Percentiles rank a stretch among this genome's conserved stretches.
Conservation (phyloP, 2,329 filamentous ascomycete genomes). For the Elsinoe batatas region DNA sequence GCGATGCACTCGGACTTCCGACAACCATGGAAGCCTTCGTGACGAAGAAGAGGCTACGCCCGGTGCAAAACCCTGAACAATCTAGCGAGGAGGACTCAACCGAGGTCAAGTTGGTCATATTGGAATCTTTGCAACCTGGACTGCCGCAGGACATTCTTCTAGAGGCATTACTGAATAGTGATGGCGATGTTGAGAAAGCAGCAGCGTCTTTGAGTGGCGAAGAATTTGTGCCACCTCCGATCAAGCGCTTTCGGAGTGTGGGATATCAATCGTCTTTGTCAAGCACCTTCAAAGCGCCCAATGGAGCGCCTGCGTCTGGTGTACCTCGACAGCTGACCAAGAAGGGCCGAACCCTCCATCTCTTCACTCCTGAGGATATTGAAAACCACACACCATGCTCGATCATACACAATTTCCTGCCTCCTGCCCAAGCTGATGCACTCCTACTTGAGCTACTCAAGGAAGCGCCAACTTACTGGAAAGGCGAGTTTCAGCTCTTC, state of each 20-base stretch:
- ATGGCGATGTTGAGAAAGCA: conserved; percentile 64
- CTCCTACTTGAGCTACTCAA: conserved; percentile 65
- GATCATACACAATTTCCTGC: conserved; percentile 84
- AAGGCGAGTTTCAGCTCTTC: conserved; percentile 72
- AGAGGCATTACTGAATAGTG: conserved; percentile 65
- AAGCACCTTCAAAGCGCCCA: conserved; percentile 8
- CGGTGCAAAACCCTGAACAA: conserved; percentile 7
- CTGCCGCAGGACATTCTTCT: conserved; percentile 58
- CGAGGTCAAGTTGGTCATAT: conserved; percentile 75
- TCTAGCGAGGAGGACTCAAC: conserved; percentile 63
- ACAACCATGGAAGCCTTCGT: conserved; percentile 22
- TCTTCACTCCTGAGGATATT: conserved; percentile 74
- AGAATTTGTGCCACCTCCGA: conserved; percentile 1
- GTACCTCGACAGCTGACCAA: conserved; percentile 43
- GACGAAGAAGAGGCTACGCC: conserved; percentile 19
- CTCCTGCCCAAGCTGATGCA: conserved; percentile 57
- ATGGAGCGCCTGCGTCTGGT: conserved; percentile 17
- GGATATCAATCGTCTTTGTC: conserved; percentile 37
- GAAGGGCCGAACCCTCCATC: conserved; percentile 72
- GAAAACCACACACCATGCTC: conserved; percentile 79
- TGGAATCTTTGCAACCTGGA: conserved; percentile 65
- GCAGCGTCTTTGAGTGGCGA: conserved; percentile 42
- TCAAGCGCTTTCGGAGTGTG: conserved; percentile 18
- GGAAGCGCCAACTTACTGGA: conserved; percentile 62
- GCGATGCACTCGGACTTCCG: conserved; percentile 6